Evolutionary conservation across 2,329 filamentous ascomycete genomes (phyloP), one percentile per base, ranked within the genome.

Genomic region (Ciborinia camelliae): DNA sequence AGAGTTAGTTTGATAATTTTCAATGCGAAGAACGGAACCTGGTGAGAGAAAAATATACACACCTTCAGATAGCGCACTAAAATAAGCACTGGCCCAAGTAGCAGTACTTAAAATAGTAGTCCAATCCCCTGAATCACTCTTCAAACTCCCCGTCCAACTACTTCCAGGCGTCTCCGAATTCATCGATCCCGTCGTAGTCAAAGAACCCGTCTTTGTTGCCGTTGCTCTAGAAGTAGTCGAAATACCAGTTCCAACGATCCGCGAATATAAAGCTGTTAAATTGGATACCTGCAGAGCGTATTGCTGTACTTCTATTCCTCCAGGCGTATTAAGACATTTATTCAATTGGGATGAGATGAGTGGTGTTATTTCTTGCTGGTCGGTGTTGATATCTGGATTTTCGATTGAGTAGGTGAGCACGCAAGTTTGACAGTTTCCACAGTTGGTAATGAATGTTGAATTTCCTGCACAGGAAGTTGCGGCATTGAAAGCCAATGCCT

Each of bases 391-490:
- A 4, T 57, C 66, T 20, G 64, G 65, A 39, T 68, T 69, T 47
- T 68, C 62, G 15, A 71, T 59, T 12, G 67, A 62, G 41, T 72
- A 71, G 15, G 30, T 64, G 18, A 60, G 26, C 26, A 73, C 66
- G 45, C 71, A 72, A 64, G 62, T 48, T 63, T 72, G 71, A 43
- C 71, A 73, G 2, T 51, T 51, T 12, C 70, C 70, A 37, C 71
- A 73, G 35, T 68, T 68, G 26, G 48, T 65, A 20, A 73, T 65
- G 57, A 72, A 73, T 39, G 58, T 50, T 1, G 71, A 72, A n/a
- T 67, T 68, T 12, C 59, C 47, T 5, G 65, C 57, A 66, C 71
- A 73, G 0, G 68, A 70, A 4, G 64, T 67, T 3, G 63, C 41
- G 12, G 26, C 23, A 39, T 71, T 58, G 54, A 71, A 73, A 3